Percentiles rank a stretch among this genome's conserved stretches.
Evolutionary conservation across 179 eudicot genomes (phyloP).

Genomic region (Heliamphora pulchella): DNA sequence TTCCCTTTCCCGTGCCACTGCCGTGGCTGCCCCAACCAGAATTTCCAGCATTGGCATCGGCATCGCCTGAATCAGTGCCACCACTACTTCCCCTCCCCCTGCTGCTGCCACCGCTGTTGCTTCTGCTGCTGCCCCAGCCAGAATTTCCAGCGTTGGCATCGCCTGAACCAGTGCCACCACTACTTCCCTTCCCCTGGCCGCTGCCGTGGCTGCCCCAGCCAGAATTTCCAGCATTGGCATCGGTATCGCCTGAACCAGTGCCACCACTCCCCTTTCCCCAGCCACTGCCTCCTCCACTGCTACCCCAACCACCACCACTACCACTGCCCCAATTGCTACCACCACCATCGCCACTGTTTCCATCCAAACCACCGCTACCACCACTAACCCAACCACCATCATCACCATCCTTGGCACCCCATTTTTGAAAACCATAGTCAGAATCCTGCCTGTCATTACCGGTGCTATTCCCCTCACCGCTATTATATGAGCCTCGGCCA

Average conservation of each 20-base stretch:
- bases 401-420: conserved; percentile 48
- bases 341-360: conserved; percentile 16
- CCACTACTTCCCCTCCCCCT: neutral
- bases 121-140: neutral
- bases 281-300: conserved; percentile 19
- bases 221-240: conserved; percentile 1
- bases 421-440: conserved; percentile 34
- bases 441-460: conserved; percentile 38
- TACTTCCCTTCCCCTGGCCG: conserved; percentile 5
- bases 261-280: conserved; percentile 4
- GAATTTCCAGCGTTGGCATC: neutral
- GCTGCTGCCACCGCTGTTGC: too few species aligned
- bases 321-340: conserved; percentile 11
- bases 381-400: conserved; percentile 47
- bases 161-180: conserved; percentile 3
- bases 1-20: too few species aligned
- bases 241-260: neutral
- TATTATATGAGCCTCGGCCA: conserved; percentile 42
- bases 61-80: neutral
- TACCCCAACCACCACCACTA: conserved; percentile 14
- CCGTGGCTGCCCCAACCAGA: neutral
- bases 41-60: neutral
- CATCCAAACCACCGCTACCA: conserved; percentile 43
- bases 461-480: conserved; percentile 35
- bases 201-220: conserved; percentile 11